Base-by-base conservation (phyloP, 2,329 filamentous ascomycete species). In the Penicillium sumatraense region DNA sequence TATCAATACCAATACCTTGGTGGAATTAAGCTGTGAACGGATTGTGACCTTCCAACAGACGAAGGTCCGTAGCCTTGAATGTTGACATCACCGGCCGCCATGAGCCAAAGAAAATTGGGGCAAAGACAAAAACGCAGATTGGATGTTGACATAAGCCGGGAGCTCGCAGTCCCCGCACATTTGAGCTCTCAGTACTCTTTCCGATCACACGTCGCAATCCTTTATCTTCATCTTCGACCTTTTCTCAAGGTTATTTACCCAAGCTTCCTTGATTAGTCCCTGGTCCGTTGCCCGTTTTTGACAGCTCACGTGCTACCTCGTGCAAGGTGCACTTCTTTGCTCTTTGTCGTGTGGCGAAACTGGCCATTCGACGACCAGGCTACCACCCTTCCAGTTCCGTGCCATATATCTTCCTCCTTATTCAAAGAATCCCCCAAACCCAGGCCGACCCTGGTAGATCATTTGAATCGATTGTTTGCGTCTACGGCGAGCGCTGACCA, bases 91-190 rank as follows among this genome's bases (percentile, higher is more conserved):
- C 40, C 27, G 9, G 5, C 29, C 20, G 36, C 36, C 40, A 42
- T 24, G 23, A 27, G 14, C 35, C 33, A n/a, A 16, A 41, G 33
- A 16, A 41, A 20, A 23, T 11, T 27, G 40, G 24, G 23, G 23
- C 10, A n/a, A 26, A 14, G 21, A 10, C 9, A 44, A 44, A 16
- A 42, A 36, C 44, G 38, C n/a, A n/a, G n/a, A n/a, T 40, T 52
- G 51, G 50, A 53, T 44, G 58, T 62, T 64, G 61, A 64, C 63
- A 64, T 65, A 64, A 65, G 63, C 63, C 33, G 38, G 33, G 54
- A 54, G 61, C 61, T 64, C 38, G 11, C 38, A 49, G 51, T 54
- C 51, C 51, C 51, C 51, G 51, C 51, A 54, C 51, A 27, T 46
- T 29, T 13, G 38, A 61, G 59, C 59, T 61, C 48, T 45, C n/a